Conservation (phyloP, 345 rosid genomes). For the Theobroma cacao region DNA sequence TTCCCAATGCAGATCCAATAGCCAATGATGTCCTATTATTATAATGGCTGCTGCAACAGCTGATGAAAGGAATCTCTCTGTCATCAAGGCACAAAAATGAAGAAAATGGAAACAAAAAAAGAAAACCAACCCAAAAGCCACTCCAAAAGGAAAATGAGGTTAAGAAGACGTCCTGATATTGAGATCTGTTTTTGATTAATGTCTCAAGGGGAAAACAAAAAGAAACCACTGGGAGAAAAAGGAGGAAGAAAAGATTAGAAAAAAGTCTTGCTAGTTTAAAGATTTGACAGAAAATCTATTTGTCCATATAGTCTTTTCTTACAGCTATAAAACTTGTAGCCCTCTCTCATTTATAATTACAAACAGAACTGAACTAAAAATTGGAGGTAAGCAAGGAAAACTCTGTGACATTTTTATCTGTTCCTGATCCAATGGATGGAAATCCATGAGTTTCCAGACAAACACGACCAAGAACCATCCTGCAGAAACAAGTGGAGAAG, state of each 20-base stretch:
- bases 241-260: background rate
- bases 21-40: constrained; percentile 24
- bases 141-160: constrained; percentile 27
- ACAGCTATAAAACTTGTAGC: constrained; percentile 39
- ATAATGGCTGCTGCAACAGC: constrained; percentile 27
- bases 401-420: constrained; percentile 13
- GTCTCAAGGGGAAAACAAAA: background rate
- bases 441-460: constrained; percentile 19
- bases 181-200: constrained; percentile 37
- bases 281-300: constrained; percentile 12
- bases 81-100: constrained; percentile 37
- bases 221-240: background rate
- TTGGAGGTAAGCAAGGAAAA: constrained; percentile 5
- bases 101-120: constrained; percentile 29
- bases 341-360: constrained; percentile 31
- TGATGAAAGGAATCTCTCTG: constrained; percentile 53
- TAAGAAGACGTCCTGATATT: constrained; percentile 27
- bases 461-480: constrained; percentile 25
- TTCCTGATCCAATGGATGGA: constrained; percentile 18
- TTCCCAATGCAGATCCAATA: constrained; percentile 50
- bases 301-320: constrained; percentile 30
- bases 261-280: background rate
- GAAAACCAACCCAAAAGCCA: constrained; percentile 16
- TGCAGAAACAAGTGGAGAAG: constrained; percentile 6
- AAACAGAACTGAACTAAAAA: constrained; percentile 13